phyloP scores from a whole-genome alignment of 2,329 filamentous ascomycete species.

The Aspergillus flavus region DNA sequence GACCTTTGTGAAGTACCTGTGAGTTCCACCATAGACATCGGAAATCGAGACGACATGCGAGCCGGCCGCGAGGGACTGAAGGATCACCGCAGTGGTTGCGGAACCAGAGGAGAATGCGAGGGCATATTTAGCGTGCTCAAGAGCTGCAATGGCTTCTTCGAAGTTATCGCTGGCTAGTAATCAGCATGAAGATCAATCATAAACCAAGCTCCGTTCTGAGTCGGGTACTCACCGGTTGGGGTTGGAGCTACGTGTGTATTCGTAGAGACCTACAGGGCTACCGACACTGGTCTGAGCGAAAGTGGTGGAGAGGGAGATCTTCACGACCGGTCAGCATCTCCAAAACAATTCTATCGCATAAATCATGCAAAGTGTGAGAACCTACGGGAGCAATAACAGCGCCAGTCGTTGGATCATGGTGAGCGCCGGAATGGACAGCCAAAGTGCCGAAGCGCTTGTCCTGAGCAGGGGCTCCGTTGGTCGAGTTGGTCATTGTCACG shows the following conservation, averaged over 20 bases:
- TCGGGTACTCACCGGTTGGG: conserved; percentile 67
- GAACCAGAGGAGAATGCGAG: conserved; percentile 94
- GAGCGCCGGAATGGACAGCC: conserved; percentile 90
- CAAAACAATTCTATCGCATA: conserved; percentile 13
- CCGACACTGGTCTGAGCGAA: conserved; percentile 91
- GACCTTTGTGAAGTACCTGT: conserved; percentile 98
- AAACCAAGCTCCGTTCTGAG: background rate
- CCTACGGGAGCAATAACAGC: conserved; percentile 85
- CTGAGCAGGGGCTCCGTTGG: conserved; percentile 62
- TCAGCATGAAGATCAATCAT: conserved; percentile 12
- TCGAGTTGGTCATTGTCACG: conserved; percentile 27
- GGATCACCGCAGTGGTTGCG: conserved; percentile 87
- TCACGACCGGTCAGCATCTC: conserved; percentile 7
- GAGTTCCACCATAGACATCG: conserved; percentile 96
- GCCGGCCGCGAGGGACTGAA: conserved; percentile 87
- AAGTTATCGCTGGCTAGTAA: conserved; percentile 71
- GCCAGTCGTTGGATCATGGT: conserved; percentile 86
- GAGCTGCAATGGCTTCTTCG: conserved; percentile 83
- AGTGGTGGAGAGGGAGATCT: conserved; percentile 94
- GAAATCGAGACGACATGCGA: conserved; percentile 96
- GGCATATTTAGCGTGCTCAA: conserved; percentile 90
- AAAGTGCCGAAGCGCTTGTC: conserved; percentile 85
- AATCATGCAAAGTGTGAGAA: conserved; percentile 4
- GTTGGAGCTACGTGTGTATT: conserved; percentile 92
- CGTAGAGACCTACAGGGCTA: conserved; percentile 82